Conservation (phyloP, 805 yeast species). For the Ogataea pini region DNA sequence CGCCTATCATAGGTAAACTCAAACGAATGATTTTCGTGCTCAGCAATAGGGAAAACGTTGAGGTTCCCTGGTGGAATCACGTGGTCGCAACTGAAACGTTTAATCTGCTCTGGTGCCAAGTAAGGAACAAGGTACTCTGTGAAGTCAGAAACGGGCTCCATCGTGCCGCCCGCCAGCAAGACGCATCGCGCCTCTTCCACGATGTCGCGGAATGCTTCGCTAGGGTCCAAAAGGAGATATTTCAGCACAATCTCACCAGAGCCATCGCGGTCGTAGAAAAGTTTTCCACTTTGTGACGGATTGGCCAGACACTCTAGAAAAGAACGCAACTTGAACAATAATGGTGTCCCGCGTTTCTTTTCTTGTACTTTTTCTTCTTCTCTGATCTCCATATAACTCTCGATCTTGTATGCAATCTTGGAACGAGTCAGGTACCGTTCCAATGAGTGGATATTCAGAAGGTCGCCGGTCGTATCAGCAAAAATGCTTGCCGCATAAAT, state of each 20-base stretch:
- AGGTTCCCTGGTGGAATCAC: constrained; percentile 73
- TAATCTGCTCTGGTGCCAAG: constrained; percentile 41
- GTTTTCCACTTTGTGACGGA: constrained; percentile 78
- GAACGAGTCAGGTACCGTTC: constrained; percentile 63
- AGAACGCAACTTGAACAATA: constrained; percentile 62
- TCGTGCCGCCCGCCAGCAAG: constrained; percentile 89
- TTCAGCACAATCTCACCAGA: constrained; percentile 44
- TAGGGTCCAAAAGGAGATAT: constrained; percentile 80
- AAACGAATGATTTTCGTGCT: constrained; percentile 35
- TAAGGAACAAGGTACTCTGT: constrained; percentile 65
- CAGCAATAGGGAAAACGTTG: constrained; percentile 54
- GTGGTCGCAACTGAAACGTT: constrained; percentile 75
- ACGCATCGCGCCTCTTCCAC: constrained; percentile 68
- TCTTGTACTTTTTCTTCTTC: constrained; percentile 9
- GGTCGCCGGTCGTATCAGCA: constrained; percentile 61
- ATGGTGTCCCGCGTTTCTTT: constrained; percentile 40
- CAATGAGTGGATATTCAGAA: constrained; percentile 67
- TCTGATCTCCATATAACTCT: constrained; percentile 48
- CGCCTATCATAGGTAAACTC: constrained; percentile 74
- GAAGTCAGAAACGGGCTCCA: constrained; percentile 85
- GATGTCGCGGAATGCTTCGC: constrained; percentile 64
- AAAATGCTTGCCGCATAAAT: constrained; percentile 56
- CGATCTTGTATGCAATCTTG: constrained; percentile 83
- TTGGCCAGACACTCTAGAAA: constrained; percentile 68
- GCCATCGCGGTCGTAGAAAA: constrained; percentile 55